Evolutionary conservation across 2,329 filamentous ascomycete species (phyloP).

Genomic region (Ceratocystis colombiana): DNA sequence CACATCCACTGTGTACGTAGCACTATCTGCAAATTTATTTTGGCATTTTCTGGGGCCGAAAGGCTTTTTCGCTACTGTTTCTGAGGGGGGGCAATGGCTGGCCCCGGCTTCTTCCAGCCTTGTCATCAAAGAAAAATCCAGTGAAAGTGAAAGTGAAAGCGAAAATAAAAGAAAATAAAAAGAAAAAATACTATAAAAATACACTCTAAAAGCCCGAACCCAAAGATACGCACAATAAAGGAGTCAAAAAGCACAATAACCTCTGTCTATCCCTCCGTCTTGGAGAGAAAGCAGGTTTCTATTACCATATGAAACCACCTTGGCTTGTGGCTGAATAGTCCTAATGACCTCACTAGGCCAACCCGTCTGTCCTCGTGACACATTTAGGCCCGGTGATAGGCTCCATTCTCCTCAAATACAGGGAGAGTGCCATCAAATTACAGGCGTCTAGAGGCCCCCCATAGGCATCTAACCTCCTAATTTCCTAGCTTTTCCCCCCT

Average conservation of each 20-base stretch:
- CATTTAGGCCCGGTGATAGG: background rate
- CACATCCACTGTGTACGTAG: background rate
- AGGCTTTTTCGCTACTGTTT: conserved; percentile 5
- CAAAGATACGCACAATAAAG: too few relatives aligned
- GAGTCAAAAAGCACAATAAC: too few relatives aligned
- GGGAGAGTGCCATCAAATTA: background rate
- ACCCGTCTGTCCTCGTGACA: background rate
- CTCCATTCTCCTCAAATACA: background rate
- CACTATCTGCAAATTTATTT: background rate
- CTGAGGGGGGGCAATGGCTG: background rate
- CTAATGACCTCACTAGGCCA: background rate
- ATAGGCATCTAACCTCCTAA: background rate
- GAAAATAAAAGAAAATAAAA: background rate
- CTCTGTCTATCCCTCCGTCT: background rate
- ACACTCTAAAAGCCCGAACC: background rate
- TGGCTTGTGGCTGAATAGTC: background rate
- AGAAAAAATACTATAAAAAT: background rate
- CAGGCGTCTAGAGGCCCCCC: conserved; percentile 1
- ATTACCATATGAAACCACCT: conserved; percentile 10
- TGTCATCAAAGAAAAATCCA: background rate
- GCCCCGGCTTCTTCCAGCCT: conserved; percentile 1
- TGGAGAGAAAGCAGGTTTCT: conserved; percentile 2
- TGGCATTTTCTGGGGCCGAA: conserved; percentile 5
- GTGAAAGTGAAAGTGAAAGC: background rate
- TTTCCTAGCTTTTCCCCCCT: background rate